Percentiles rank a stretch among this genome's conserved stretches.
Evolutionary conservation across 257 asterid genomes (phyloP).

Genomic region (Solanum phureja): DNA sequence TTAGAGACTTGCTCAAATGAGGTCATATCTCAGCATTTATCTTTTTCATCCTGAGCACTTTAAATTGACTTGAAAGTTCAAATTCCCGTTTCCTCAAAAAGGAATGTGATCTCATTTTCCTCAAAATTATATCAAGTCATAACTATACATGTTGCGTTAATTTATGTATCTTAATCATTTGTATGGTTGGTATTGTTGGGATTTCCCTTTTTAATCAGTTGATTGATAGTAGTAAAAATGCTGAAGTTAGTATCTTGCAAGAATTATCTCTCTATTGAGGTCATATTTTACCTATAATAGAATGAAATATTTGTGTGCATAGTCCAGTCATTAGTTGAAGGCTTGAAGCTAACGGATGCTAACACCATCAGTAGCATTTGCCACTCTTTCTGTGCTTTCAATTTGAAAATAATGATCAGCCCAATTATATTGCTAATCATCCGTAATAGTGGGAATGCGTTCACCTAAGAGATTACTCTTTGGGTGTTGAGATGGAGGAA

Average conservation of each 20-base stretch:
- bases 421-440: neutral
- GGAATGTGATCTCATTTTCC: neutral
- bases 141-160: neutral
- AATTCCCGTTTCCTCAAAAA: neutral
- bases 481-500: neutral
- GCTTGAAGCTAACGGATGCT: neutral
- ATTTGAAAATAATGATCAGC: neutral
- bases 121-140: neutral
- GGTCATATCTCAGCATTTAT: neutral
- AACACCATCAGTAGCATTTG: neutral
- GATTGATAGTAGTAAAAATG: neutral
- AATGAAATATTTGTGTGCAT: neutral
- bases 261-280: neutral
- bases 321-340: neutral
- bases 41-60: neutral
- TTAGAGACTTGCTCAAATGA: neutral
- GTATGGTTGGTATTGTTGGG: neutral
- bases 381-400: neutral
- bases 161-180: neutral
- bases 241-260: neutral
- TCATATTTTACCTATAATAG: neutral
- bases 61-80: neutral
- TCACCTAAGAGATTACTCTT: neutral
- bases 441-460: neutral
- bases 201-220: neutral